Evolutionary conservation across 2,329 filamentous ascomycete species (phyloP).

Genomic region (Fusarium lyarnte): DNA sequence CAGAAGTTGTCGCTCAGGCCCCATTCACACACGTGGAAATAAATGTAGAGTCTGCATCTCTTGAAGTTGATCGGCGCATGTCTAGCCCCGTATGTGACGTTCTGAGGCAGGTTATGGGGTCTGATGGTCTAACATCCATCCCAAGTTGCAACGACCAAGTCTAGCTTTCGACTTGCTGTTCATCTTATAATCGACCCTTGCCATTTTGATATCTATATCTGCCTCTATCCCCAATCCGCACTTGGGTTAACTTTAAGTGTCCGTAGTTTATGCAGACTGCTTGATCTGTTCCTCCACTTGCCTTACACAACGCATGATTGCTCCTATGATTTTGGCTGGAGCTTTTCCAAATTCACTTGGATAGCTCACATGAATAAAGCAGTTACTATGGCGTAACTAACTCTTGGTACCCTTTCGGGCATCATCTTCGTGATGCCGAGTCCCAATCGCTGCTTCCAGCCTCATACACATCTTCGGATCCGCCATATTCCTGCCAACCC

Average conservation of each 20-base stretch:
- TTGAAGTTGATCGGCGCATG: neutral
- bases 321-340: neutral
- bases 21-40: neutral
- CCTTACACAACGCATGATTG: neutral
- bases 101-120: neutral
- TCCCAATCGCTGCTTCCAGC: too few relatives aligned
- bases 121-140: neutral
- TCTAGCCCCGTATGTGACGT: neutral
- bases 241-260: accelerated
- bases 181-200: accelerated
- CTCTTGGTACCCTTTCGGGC: neutral
- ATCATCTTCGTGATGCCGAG: neutral
- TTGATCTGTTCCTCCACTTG: too few relatives aligned
- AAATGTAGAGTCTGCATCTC: neutral
- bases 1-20: neutral
- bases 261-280: too few relatives aligned
- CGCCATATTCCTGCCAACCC: neutral
- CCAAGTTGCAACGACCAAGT: too few relatives aligned
- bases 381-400: accelerated
- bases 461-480: neutral
- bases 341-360: neutral
- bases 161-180: neutral
- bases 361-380: neutral
- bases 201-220: accelerated
- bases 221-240: accelerated